phyloP scores from a whole-genome alignment of 2,329 filamentous ascomycete species.

The Penicillium freii region DNA sequence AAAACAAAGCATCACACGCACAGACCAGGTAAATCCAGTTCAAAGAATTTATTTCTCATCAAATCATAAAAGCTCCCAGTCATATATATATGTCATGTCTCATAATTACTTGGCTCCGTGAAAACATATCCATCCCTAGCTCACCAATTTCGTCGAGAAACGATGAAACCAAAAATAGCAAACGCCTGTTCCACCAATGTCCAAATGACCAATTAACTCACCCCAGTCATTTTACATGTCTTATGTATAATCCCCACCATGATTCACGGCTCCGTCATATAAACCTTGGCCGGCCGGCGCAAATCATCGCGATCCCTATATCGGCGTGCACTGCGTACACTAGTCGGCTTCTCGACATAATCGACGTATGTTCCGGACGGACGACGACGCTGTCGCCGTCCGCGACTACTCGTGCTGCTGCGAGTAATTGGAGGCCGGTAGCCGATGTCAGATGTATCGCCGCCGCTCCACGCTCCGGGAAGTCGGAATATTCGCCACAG shows the following conservation, averaged over 20 bases:
- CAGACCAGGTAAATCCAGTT: background rate
- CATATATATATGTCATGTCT: constrained; percentile 5
- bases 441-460: constrained; percentile 25
- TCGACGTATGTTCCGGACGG: constrained; percentile 29
- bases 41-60: background rate
- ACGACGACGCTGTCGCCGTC: constrained; percentile 21
- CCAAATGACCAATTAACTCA: background rate
- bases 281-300: constrained; percentile 38
- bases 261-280: constrained; percentile 56
- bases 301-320: constrained; percentile 29
- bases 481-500: constrained; percentile 32
- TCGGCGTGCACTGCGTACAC: constrained; percentile 23
- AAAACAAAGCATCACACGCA: background rate
- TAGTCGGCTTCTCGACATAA: constrained; percentile 34
- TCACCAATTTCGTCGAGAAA: background rate
- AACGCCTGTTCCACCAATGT: constrained; percentile 1
- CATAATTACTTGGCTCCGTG: constrained; percentile 1
- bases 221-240: background rate
- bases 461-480: constrained; percentile 22
- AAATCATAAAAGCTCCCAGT: background rate
- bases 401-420: constrained; percentile 11
- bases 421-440: constrained; percentile 23
- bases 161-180: background rate
- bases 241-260: background rate
- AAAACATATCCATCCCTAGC: background rate